Evolutionary conservation across 1,284 basidiomycete genomes (phyloP), one percentile per base, ranked within the genome.

Genomic region (Sanguinoderma infundibulare): DNA sequence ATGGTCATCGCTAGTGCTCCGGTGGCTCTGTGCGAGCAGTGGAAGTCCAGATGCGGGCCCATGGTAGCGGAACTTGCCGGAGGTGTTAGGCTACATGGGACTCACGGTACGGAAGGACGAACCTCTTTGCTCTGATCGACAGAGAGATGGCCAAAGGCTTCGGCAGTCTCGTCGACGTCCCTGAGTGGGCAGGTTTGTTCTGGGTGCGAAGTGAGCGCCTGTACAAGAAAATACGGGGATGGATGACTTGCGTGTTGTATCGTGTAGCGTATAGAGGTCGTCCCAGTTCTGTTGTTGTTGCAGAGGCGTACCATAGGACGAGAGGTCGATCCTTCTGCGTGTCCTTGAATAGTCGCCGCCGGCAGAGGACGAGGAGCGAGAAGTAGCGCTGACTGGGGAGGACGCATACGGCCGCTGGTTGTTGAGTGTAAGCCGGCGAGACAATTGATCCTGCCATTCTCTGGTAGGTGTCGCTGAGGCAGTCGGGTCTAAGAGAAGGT

Each of bases 121-220:
- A 89, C 90, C 77, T 95, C 91, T 69, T 85, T 83, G 70, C 93
- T 87, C 71, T 95, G 92, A 66, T 94, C 90, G 44, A 95, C 76
- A 2, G 91, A 92, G n/a, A 95, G 74, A 68, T 91, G 87, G 3
- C 93, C 92, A 44, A 88, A 77, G n/a, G 83, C 79, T 62, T 90
- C 86, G 2, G 85, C 80, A 1, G 88, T 76, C 57, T 85, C 83
- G 54, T 79, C 70, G 20, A 73, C 75, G 5, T 80, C 74, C 77
- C 76, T 35, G 62, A 67, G 35, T 81, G 79, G 53, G 24, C 28
- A 40, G 28, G 55, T 57, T 9, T 39, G 40, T 15, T 24, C 2
- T 24, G 1, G 24, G 12, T 24, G 1, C 34, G 52, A 14, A 39
- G 15, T 14, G 24, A 38, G 35, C n/a, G 22, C n/a, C 15, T 3